phyloP scores from a whole-genome alignment of 768 basidiomycete species.

The Hygrocybe coccinea region DNA sequence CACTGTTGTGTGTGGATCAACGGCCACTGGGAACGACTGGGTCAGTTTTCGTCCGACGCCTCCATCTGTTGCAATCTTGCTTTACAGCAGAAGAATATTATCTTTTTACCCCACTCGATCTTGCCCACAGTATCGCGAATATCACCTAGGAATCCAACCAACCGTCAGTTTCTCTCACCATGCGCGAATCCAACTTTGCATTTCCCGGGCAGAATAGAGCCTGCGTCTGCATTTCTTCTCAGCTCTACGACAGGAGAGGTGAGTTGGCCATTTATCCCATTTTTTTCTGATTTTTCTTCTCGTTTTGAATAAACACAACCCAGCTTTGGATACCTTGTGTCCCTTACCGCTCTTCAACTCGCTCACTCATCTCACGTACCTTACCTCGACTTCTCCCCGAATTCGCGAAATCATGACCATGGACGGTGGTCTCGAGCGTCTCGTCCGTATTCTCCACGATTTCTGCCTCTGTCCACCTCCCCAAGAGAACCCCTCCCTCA shows the following conservation, averaged over 20 bases:
- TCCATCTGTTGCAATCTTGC: too few species aligned
- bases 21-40: too few species aligned
- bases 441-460: slow-evolving; percentile 86
- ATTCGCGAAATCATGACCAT: slow-evolving; percentile 98
- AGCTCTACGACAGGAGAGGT: slow-evolving; percentile 95
- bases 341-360: slow-evolving; percentile 83
- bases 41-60: too few species aligned
- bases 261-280: slow-evolving; percentile 23
- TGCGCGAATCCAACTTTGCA: slow-evolving; percentile 94
- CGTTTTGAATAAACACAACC: background rate
- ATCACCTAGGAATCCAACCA: too few species aligned
- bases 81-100: too few species aligned
- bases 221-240: slow-evolving; percentile 88
- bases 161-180: slow-evolving; percentile 26
- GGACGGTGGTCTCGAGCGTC: slow-evolving; percentile 95
- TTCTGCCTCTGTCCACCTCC: slow-evolving; percentile 81
- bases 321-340: slow-evolving; percentile 52
- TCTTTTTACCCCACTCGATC: too few species aligned
- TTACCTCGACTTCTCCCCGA: slow-evolving; percentile 93
- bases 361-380: slow-evolving; percentile 90
- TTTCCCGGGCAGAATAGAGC: slow-evolving; percentile 95
- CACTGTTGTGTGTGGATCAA: too few species aligned
- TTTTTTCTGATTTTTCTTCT: slow-evolving; percentile 13
- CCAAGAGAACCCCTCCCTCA: slow-evolving; percentile 67
- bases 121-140: too few species aligned